Evolutionary conservation across 2,329 filamentous ascomycete genomes (phyloP).

Genomic region (Endoconidiophora laricicola): DNA sequence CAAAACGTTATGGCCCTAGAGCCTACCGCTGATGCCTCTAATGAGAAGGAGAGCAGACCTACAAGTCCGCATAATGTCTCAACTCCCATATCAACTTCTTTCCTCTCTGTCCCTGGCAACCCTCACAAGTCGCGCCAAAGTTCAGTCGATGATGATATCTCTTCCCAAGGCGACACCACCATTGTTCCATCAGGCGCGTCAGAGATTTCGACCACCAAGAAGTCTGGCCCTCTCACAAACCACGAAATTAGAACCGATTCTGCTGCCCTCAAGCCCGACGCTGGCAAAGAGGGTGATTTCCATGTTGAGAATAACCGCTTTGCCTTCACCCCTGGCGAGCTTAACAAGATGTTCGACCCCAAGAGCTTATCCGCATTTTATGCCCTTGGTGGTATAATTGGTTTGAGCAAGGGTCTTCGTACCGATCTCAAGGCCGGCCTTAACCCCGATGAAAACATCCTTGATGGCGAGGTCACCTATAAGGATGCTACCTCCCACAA

Average conservation of each 20-base stretch:
- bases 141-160: constrained; percentile 49
- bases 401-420: constrained; percentile 64
- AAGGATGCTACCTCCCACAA: constrained; percentile 41
- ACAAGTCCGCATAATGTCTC: constrained; percentile 60
- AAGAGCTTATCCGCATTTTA: constrained; percentile 74
- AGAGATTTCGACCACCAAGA: constrained; percentile 27
- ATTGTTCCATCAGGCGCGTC: constrained; percentile 31
- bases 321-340: constrained; percentile 66
- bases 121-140: constrained; percentile 43
- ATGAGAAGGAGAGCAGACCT: constrained; percentile 42
- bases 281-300: constrained; percentile 62
- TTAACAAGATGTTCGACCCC: constrained; percentile 77
- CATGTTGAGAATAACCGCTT: constrained; percentile 65
- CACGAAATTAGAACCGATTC: constrained; percentile 45
- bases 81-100: constrained; percentile 34
- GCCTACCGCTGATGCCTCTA: constrained; percentile 19
- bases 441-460: constrained; percentile 53
- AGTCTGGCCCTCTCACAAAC: constrained; percentile 26
- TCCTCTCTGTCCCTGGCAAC: constrained; percentile 49
- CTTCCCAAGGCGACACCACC: constrained; percentile 47
- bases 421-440: constrained; percentile 57
- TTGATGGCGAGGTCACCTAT: constrained; percentile 54
- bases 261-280: constrained; percentile 58
- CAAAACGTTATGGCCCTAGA: constrained; percentile 19
- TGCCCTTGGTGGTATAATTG: constrained; percentile 58